These are phyloP conservation scores for Allomyces javanicus DNA, from an alignment of 192 early-diverging fungal genomes.

Conservation along the genomic window DNA sequence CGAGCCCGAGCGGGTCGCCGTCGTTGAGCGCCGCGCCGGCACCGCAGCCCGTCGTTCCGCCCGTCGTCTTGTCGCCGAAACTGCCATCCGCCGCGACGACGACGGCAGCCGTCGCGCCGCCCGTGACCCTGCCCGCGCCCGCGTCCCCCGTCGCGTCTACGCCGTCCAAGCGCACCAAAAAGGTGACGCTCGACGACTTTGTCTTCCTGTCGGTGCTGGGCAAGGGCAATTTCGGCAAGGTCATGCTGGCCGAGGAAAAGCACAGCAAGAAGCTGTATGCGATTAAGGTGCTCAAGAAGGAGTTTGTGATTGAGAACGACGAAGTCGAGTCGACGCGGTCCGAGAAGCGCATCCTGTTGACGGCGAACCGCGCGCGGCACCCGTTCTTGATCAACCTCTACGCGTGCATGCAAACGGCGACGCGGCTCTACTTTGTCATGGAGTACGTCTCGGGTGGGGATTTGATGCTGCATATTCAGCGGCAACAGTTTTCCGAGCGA, in stretches of 20 bases:
- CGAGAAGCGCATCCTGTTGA: slow-evolving; percentile 83
- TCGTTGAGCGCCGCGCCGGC: neutral
- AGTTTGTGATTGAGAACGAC: slow-evolving; percentile 95
- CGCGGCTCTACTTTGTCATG: slow-evolving; percentile 93
- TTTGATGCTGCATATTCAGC: slow-evolving; percentile 96
- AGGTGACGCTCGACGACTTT: slow-evolving; percentile 79
- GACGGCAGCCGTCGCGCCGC: neutral
- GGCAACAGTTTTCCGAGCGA: slow-evolving; percentile 69
- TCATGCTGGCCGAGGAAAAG: slow-evolving; percentile 93
- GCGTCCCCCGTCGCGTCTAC: neutral
- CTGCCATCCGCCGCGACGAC: neutral
- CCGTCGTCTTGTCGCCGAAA: neutral
- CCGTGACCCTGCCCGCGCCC: neutral
- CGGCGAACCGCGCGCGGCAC: slow-evolving; percentile 75
- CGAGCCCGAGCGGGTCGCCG: no score
- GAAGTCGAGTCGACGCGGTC: slow-evolving; percentile 85
- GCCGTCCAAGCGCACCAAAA: slow-evolving; percentile 10
- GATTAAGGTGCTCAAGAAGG: slow-evolving; percentile 96
- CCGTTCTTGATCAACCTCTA: slow-evolving; percentile 93
- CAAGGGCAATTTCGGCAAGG: slow-evolving; percentile 98
- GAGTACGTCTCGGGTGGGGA: slow-evolving; percentile 95
- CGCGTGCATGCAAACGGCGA: slow-evolving; percentile 90
- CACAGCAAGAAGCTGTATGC: slow-evolving; percentile 61
- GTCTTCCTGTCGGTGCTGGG: slow-evolving; percentile 85
- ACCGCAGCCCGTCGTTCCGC: neutral